These are phyloP conservation scores for Leavenworthia alabamica DNA, from an alignment of 345 rosid genomes.

Conservation along the genomic window DNA sequence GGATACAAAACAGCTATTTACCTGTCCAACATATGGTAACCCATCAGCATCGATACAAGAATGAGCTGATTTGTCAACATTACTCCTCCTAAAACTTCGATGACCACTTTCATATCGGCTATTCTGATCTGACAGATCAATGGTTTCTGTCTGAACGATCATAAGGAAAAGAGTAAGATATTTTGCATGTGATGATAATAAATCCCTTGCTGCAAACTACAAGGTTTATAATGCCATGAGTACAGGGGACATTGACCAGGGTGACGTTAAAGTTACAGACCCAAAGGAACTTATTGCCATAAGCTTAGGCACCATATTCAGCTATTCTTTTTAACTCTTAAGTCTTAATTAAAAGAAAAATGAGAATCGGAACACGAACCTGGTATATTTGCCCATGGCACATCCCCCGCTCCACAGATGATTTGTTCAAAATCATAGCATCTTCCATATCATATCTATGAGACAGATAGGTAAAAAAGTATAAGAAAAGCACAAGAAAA, in stretches of 20 bases:
- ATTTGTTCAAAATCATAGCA: slow-evolving; percentile 95
- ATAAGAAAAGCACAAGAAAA: slow-evolving; percentile 5
- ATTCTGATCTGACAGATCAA: slow-evolving; percentile 58
- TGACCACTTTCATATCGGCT: slow-evolving; percentile 41
- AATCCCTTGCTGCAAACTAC: neutral
- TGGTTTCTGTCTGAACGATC: slow-evolving; percentile 69
- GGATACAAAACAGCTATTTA: slow-evolving; percentile 19
- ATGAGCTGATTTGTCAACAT: slow-evolving; percentile 40
- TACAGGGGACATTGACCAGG: neutral
- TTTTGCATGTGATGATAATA: neutral
- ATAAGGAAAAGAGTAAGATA: slow-evolving; percentile 1
- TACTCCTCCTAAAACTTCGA: slow-evolving; percentile 54
- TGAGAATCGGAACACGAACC: slow-evolving; percentile 40
- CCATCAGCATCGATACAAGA: slow-evolving; percentile 78
- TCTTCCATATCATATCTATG: slow-evolving; percentile 97
- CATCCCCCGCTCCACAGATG: slow-evolving; percentile 93
- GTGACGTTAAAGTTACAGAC: neutral
- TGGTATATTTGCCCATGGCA: slow-evolving; percentile 94
- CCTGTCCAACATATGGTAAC: slow-evolving; percentile 95
- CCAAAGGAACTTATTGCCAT: neutral
- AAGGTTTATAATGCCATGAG: neutral
- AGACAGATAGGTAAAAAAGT: neutral
- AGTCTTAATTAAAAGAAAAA: neutral
- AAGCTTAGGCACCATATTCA: slow-evolving; percentile 3
- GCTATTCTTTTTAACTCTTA: neutral